A percentile compares a stretch with the other conserved stretches of the same genome.
Conservation (phyloP, 2,329 filamentous ascomycete genomes). For the Colletotrichum limetticola region DNA sequence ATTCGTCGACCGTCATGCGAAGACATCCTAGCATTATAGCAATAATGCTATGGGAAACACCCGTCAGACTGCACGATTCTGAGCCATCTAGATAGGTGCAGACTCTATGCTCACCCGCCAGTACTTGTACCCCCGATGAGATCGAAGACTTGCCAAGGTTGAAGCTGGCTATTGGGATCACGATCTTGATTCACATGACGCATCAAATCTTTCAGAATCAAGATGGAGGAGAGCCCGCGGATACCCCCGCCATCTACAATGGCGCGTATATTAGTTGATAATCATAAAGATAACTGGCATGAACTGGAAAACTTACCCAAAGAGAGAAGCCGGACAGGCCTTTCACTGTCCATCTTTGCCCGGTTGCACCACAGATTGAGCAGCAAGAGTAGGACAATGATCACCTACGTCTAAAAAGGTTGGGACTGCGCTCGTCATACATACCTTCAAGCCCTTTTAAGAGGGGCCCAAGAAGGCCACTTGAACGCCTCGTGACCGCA, state of each 20-base stretch:
- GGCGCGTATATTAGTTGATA: not conserved
- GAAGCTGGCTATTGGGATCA: conserved; percentile 9
- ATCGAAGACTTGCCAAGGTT: conserved; percentile 36
- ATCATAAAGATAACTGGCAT: not conserved
- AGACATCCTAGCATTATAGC: conserved; percentile 39
- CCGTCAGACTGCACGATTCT: not conserved
- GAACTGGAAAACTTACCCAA: not conserved
- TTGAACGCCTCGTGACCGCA: no score
- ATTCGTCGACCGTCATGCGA: conserved; percentile 39
- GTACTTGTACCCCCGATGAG: conserved; percentile 36
- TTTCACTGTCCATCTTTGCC: not conserved
- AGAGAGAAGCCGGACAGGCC: conserved; percentile 21
- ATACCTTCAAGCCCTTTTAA: not conserved
- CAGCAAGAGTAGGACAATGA: not conserved
- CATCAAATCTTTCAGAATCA: conserved; percentile 34
- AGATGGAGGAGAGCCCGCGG: conserved; percentile 29
- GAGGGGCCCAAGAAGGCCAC: not conserved
- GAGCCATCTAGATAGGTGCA: not conserved
- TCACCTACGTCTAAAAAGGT: not conserved
- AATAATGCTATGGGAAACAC: conserved; percentile 33
- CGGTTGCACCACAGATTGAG: not conserved
- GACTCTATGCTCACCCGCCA: not conserved
- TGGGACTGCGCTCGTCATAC: not conserved
- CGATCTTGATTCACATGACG: conserved; percentile 23
- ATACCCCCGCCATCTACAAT: conserved; percentile 34